A percentile compares a stretch with the other conserved stretches of the same genome.
These are phyloP conservation scores for Diversispora epigaea DNA, from an alignment of 192 early-diverging fungal species.

Conservation along the genomic window DNA sequence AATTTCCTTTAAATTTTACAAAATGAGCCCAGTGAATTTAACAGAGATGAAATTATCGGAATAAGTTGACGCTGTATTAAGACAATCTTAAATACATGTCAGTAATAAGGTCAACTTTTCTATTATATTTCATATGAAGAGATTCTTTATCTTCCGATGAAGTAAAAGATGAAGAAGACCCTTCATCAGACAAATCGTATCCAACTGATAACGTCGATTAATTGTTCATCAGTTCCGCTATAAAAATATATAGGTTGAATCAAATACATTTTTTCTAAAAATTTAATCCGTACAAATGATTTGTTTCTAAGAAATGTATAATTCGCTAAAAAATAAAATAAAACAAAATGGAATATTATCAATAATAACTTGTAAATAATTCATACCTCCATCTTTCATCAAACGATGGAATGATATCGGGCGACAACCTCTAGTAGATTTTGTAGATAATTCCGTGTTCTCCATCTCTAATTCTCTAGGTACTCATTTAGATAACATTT, in stretches of 20 bases:
- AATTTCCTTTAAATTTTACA: slow-evolving; percentile 64
- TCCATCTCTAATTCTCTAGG: not conserved
- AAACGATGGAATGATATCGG: not conserved
- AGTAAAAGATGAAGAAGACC: slow-evolving; percentile 3
- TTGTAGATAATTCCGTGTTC: not conserved
- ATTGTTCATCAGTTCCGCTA: slow-evolving; percentile 82
- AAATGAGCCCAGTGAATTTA: slow-evolving; percentile 84
- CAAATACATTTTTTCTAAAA: slow-evolving; percentile 54
- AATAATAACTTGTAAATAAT: not conserved
- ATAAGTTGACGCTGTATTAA: slow-evolving; percentile 67
- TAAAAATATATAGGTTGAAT: slow-evolving; percentile 55
- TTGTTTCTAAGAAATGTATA: slow-evolving; percentile 46
- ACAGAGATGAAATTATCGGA: slow-evolving; percentile 77
- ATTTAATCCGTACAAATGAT: slow-evolving; percentile 55
- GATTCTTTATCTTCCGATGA: slow-evolving; percentile 41
- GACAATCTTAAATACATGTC: slow-evolving; percentile 67
- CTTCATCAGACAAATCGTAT: slow-evolving; percentile 70
- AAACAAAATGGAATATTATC: not conserved
- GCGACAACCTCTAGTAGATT: not conserved
- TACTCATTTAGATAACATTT: no score
- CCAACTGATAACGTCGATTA: slow-evolving; percentile 81
- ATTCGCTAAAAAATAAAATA: not conserved
- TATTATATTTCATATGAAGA: slow-evolving; percentile 36
- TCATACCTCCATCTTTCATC: not conserved
- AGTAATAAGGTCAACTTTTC: slow-evolving; percentile 65